Conservation (phyloP, 306 rosid genomes). For the Arachis stenosperma region DNA sequence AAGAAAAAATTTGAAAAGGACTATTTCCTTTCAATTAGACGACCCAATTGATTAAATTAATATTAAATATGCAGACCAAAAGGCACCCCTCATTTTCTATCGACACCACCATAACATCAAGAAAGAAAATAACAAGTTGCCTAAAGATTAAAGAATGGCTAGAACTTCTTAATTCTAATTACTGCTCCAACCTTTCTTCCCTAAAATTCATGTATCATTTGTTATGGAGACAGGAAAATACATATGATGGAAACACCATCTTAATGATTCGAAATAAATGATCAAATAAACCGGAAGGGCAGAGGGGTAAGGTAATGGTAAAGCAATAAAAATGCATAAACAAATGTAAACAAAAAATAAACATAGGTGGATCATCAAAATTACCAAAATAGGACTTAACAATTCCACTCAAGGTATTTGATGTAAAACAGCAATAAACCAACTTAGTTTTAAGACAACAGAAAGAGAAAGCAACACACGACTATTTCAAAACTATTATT, state of each 20-base stretch:
- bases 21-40: no score
- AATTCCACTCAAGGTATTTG: not conserved
- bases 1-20: no score
- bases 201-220: no score
- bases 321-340: not conserved
- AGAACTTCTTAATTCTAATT: no score
- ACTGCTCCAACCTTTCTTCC: no score
- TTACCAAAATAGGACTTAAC: not conserved
- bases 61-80: no score
- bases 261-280: not conserved
- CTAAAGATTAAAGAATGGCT: no score
- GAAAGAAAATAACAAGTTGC: no score
- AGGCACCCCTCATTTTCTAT: no score
- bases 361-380: not conserved
- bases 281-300: no score
- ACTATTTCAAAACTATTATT: conserved; percentile 18
- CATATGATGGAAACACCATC: not conserved
- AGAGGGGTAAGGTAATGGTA: not conserved
- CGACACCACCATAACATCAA: no score
- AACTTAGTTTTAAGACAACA: conserved; percentile 2
- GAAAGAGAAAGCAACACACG: conserved; percentile 19
- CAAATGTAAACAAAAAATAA: not conserved
- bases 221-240: not conserved
- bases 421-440: not conserved
- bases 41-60: no score